A percentile compares a stretch with the other conserved stretches of the same genome.
Conservation (phyloP, 192 early-diverging fungal species). For the Rhizophagus prolifer region DNA sequence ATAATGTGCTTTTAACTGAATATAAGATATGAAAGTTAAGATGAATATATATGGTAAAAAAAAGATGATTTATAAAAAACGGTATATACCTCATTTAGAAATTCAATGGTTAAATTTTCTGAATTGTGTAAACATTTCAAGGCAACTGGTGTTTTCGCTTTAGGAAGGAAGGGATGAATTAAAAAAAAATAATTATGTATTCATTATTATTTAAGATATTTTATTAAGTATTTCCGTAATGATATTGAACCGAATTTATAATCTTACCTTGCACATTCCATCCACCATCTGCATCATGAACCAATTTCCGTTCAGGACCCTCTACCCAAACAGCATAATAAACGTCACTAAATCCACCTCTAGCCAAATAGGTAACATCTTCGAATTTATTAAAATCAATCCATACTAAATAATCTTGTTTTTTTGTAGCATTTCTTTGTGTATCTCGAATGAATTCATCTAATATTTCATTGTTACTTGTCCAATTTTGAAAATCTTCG, state of each 20-base stretch:
- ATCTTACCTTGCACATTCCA: not conserved
- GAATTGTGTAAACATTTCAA: constrained; percentile 15
- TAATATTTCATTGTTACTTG: constrained; percentile 3
- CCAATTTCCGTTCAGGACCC: not conserved
- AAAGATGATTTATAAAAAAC: not conserved
- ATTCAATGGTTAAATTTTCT: not conserved
- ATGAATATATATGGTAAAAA: not conserved
- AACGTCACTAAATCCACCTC: constrained; percentile 8
- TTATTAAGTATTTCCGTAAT: no score
- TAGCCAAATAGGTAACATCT: not conserved
- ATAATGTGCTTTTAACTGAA: not conserved
- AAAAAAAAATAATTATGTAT: no score
- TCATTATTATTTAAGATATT: no score
- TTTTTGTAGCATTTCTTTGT: not conserved
- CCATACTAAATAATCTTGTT: constrained; percentile 13
- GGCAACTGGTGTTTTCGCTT: not conserved
- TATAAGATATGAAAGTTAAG: not conserved
- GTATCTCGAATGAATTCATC: constrained; percentile 10
- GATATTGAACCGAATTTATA: not conserved
- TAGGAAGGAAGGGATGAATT: no score
- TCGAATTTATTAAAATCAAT: constrained; percentile 5
- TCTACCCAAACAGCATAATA: not conserved
- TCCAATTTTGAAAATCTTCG: not conserved
- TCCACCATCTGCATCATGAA: not conserved
- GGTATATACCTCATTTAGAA: not conserved